Evolutionary conservation across 306 rosid species (phyloP), one percentile per base, ranked within the genome.

Genomic region (Sindora glabra): DNA sequence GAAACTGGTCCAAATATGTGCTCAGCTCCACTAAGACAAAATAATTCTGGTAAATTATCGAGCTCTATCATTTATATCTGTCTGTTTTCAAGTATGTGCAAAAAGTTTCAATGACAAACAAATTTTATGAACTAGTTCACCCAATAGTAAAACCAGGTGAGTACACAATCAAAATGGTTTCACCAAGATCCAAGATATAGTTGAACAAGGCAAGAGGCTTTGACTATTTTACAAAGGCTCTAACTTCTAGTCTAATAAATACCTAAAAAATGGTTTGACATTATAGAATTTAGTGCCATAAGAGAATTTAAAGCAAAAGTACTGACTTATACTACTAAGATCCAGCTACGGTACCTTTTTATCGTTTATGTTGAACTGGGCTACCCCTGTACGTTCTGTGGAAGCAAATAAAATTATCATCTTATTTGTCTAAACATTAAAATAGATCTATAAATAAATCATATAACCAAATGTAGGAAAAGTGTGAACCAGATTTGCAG

Each of bases 311-410:
- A 26, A 26, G 5, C 21, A 22, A 23, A 59, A 16, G 13, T 7
- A 19, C 32, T 19, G 12, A 59, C n/a, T n/a, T n/a, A n/a, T n/a
- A 24, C 29, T 40, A 12, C 45, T 41, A 44, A 29, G 9, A 0
- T 44, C 18, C 32, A 18, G 19, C 55, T 18, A 8, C 17, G 32
- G 32, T 60, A 82, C 94, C 95, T 84, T 78, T 16, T 58, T 71
- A 46, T 46, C 62, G 55, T 48, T 77, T 37, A 57, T 46, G 62
- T 46, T 74, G 48, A 74, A 60, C 16, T 59, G 68, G 29, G 53
- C 54, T 48, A 71, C 72, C 48, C 64, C 84, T 2, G 65, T 21
- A 27, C 17, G 46, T 18, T 80, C 97, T 87, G 81, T 70, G n/a
- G 23, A 73, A 26, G 54, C 38, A 69, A 48, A 34, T 6, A 32